Evolutionary conservation across 371 early-diverging fungal genomes (phyloP).

Genomic region (Coemansia sp.): DNA sequence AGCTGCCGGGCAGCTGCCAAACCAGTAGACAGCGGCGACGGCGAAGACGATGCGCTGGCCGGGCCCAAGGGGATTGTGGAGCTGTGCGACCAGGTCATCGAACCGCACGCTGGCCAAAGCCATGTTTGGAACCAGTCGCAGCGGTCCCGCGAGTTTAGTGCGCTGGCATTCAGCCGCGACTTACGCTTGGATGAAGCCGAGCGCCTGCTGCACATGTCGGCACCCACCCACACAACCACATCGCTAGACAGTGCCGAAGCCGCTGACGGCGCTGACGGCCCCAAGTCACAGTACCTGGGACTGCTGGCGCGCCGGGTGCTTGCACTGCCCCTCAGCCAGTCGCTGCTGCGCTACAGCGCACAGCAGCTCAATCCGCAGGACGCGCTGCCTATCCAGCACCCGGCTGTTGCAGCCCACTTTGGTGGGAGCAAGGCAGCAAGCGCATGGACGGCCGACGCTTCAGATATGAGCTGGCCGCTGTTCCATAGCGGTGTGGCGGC

Average conservation of each 20-base stretch:
- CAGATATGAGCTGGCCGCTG: conserved; percentile 72
- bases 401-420: conserved; percentile 63
- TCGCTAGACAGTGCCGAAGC: conserved; percentile 48
- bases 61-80: conserved; percentile 11
- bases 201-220: conserved; percentile 56
- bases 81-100: conserved; percentile 19
- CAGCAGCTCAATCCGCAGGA: conserved; percentile 56
- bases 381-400: conserved; percentile 52
- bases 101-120: background rate
- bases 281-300: conserved; percentile 56
- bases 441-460: conserved; percentile 52
- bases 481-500: conserved; percentile 88
- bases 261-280: conserved; percentile 55
- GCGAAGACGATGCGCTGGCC: background rate
- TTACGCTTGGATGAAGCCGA: conserved; percentile 64
- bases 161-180: conserved; percentile 64
- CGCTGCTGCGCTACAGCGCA: conserved; percentile 67
- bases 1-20: too few species aligned
- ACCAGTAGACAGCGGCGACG: background rate
- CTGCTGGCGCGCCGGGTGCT: conserved; percentile 61
- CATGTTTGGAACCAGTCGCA: background rate
- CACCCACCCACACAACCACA: conserved; percentile 49
- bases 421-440: conserved; percentile 60
- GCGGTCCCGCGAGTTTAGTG: conserved; percentile 51
- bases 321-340: conserved; percentile 69